These are phyloP conservation scores for Nelumbo lutea DNA, from an alignment of 164 flowering plant genomes.

Conservation along the genomic window DNA sequence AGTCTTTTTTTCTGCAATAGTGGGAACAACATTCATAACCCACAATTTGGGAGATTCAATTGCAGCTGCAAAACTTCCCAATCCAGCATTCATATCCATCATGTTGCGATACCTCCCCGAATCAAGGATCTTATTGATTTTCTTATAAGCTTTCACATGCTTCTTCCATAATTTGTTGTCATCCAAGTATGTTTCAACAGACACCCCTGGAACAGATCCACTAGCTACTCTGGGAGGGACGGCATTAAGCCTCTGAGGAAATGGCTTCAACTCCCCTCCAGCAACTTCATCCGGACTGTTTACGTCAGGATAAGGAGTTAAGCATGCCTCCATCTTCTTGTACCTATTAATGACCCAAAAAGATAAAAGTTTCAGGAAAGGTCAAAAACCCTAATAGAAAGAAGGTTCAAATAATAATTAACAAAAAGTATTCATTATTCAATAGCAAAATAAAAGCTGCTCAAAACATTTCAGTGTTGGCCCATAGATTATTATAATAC, in stretches of 20 bases:
- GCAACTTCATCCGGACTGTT: constrained; percentile 48
- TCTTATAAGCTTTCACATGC: constrained; percentile 76
- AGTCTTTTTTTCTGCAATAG: constrained; percentile 67
- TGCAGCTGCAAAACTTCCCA: constrained; percentile 92
- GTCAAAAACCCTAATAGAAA: not conserved
- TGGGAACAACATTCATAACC: constrained; percentile 98
- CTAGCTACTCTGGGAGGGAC: constrained; percentile 78
- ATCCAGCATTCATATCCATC: constrained; percentile 95
- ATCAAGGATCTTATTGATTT: constrained; percentile 57
- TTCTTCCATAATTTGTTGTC: constrained; percentile 76
- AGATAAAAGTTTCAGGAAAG: not conserved
- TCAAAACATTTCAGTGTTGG: no score
- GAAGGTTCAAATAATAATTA: no score
- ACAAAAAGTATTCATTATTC: no score
- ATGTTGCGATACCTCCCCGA: constrained; percentile 86
- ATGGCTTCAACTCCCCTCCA: constrained; percentile 57
- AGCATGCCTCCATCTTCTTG: constrained; percentile 77
- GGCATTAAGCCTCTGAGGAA: constrained; percentile 71
- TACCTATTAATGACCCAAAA: constrained; percentile 44
- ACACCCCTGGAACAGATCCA: constrained; percentile 71
- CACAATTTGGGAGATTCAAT: constrained; percentile 66
- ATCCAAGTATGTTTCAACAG: constrained; percentile 64
- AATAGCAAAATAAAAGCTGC: no score
- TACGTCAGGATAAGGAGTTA: constrained; percentile 63
- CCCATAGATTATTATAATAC: no score